A percentile compares a stretch with the other conserved stretches of the same genome.
These are phyloP conservation scores for Parachaetomium inaequale DNA, from an alignment of 495 filamentous ascomycete species.

Conservation along the genomic window DNA sequence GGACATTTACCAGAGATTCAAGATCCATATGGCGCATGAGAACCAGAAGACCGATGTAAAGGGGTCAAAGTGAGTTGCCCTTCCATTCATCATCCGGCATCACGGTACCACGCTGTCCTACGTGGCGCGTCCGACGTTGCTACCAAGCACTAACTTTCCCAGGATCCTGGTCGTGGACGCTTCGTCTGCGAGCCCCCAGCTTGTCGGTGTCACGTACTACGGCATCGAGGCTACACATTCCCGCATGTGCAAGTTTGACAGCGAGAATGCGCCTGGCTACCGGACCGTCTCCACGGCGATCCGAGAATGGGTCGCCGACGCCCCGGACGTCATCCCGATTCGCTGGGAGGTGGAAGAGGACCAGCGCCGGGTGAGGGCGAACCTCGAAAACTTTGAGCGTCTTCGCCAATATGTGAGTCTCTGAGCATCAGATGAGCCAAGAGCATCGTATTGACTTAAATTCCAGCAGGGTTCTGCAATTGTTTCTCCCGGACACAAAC, in stretches of 20 bases:
- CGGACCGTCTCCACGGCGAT: constrained; percentile 68
- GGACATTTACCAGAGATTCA: constrained; percentile 67
- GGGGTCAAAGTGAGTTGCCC: constrained; percentile 45
- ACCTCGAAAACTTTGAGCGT: constrained; percentile 43
- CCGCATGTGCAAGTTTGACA: constrained; percentile 84
- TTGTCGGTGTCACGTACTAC: constrained; percentile 70
- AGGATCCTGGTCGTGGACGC: constrained; percentile 65
- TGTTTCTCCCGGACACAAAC: constrained; percentile 11
- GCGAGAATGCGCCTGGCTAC: constrained; percentile 67
- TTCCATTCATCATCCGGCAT: background rate
- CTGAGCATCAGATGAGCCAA: background rate
- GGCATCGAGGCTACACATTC: constrained; percentile 81
- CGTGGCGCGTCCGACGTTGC: background rate
- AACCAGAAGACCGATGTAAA: constrained; percentile 62
- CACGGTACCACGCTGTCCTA: background rate
- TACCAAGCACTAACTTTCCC: constrained; percentile 6
- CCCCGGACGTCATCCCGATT: constrained; percentile 53
- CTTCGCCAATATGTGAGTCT: constrained; percentile 41
- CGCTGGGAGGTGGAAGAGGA: constrained; percentile 64
- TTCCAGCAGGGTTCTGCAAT: constrained; percentile 11
- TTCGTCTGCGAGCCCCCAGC: constrained; percentile 66
- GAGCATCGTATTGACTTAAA: background rate
- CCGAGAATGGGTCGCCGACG: constrained; percentile 62
- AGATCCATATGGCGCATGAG: constrained; percentile 66
- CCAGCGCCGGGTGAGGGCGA: constrained; percentile 43